Evolutionary conservation across 495 filamentous ascomycete genomes (phyloP).

Genomic region (Stereocaulon alpinum): DNA sequence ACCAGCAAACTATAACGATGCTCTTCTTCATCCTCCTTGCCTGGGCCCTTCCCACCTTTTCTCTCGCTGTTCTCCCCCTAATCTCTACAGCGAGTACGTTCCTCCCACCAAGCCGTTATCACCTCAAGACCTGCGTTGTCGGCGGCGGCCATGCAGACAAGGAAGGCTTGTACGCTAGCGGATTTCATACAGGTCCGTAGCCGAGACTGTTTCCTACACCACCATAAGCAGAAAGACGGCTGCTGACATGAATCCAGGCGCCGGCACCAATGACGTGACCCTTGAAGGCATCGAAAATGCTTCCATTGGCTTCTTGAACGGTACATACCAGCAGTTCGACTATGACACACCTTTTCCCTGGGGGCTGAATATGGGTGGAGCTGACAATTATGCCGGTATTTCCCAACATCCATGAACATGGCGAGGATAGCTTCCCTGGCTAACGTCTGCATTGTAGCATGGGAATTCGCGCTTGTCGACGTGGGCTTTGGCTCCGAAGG

Average conservation of each 20-base stretch:
- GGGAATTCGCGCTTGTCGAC: slow-evolving; percentile 34
- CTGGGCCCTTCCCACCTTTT: neutral
- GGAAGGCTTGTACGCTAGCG: slow-evolving; percentile 34
- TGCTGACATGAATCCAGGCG: slow-evolving; percentile 18
- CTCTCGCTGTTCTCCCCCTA: neutral
- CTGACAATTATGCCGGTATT: slow-evolving; percentile 29
- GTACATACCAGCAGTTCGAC: slow-evolving; percentile 32
- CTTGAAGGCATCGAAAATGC: slow-evolving; percentile 28
- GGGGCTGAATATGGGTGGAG: slow-evolving; percentile 27
- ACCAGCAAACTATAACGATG: neutral
- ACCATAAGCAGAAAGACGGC: neutral
- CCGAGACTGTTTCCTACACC: neutral
- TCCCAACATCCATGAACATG: neutral
- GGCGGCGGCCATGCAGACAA: slow-evolving; percentile 22
- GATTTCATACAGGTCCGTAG: slow-evolving; percentile 36
- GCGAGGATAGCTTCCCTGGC: too few species aligned
- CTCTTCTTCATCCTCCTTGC: neutral
- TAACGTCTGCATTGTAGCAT: neutral
- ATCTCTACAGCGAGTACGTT: slow-evolving; percentile 1
- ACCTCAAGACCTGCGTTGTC: slow-evolving; percentile 33
- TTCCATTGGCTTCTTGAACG: slow-evolving; percentile 33
- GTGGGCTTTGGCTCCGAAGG: slow-evolving; percentile 28
- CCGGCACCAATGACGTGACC: slow-evolving; percentile 37
- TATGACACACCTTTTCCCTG: slow-evolving; percentile 30
- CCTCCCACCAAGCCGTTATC: slow-evolving; percentile 27